Evolutionary conservation across 2,329 filamentous ascomycete species (phyloP), one percentile per base, ranked within the genome.

Genomic region (Dendryphion nanum): DNA sequence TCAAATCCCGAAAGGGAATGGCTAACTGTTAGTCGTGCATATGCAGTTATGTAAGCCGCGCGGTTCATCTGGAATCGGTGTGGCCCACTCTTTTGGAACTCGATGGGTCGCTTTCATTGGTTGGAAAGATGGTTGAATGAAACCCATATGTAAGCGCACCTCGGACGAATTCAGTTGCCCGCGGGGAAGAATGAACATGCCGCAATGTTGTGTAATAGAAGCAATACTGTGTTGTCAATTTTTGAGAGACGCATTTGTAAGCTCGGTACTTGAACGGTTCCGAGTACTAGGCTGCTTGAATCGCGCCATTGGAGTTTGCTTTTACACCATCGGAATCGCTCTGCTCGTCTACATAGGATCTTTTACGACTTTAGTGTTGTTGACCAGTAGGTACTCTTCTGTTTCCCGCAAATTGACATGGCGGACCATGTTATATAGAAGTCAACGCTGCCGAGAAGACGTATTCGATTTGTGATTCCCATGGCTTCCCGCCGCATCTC

Each of bases 341-440:
- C 73, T 71, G 66, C 84, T 83, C 4, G 80, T 74, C 48, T 74
- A 86, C 23, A 83, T 86, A 72, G 84, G 83, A 54, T 73, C 86
- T n/a, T 77, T 71, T 4, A 59, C 78, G 1, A 85, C 89, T 55
- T 81, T 83, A 1, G 85, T 79, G 7, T 86, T 84, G 52, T 30
- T 83, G 82, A 52, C 85, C 85, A 2, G 82, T 78, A 45, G 86
- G 84, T 2, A 75, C 89, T 13, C 79, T 89, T 1, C 82, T 89
- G 18, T 83, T 90, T 58, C 88, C 85, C 1, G 86, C 84, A 1
- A 85, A 90, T 63, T 89, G 86, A 85, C 81, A 86, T 65, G 80
- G 75, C 5, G 31, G 67, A 57, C 64, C 66, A 26, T 68, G 75
- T 50, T 72, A 68, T 3, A 76, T 88, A 44, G 70, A 83, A 52